Base-by-base conservation (phyloP, 495 filamentous ascomycete species). In the Aspergillus nanangensis region DNA sequence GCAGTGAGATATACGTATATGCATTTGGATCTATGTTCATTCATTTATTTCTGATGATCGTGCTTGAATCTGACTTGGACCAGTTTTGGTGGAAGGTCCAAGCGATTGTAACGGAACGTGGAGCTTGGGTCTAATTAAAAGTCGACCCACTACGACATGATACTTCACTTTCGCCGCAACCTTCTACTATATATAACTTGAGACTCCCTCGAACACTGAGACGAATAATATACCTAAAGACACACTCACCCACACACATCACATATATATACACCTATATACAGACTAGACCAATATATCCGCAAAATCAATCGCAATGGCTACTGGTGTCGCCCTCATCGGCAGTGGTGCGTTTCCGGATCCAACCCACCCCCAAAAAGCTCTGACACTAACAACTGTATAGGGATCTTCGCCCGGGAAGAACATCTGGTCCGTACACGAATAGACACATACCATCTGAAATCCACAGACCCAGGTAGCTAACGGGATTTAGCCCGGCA, bases 261-360 rank as follows among this genome's bases (percentile, higher is more conserved):
- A 18, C 32, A 41, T 35, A 14, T 23, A 31, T 20, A 40, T 45
- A 35, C 40, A 40, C 19, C 23, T 33, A 17, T 7, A 36, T 27
- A 17, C 13, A 13, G 5, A 13, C 31, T 24, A 21, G 17, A 33
- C 32, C 31, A 19, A 9, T 4, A 36, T 15, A 20, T 4, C 9
- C 7, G 5, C 17, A 29, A 15, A 21, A 31, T 18, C 8, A 9
- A 36, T 20, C 21, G 61, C 32, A 27, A 69, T 70, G 65, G 10
- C 60, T 15, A 55, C 80, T 43, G 81, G 82, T 22, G 68, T 87
- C 18, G 84, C 84, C 11, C 76, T 87, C n/a, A 75, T 87, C 32
- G 84, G 83, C 21, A 79, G 79, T 51, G 84, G 84, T 60, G 73
- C 41, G 62, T 29, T 11, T 29, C 25, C 11, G n/a, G n/a, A n/a